Evolutionary conservation across 148 eudicot species (phyloP).

Genomic region (Rhododendron williamsianum): DNA sequence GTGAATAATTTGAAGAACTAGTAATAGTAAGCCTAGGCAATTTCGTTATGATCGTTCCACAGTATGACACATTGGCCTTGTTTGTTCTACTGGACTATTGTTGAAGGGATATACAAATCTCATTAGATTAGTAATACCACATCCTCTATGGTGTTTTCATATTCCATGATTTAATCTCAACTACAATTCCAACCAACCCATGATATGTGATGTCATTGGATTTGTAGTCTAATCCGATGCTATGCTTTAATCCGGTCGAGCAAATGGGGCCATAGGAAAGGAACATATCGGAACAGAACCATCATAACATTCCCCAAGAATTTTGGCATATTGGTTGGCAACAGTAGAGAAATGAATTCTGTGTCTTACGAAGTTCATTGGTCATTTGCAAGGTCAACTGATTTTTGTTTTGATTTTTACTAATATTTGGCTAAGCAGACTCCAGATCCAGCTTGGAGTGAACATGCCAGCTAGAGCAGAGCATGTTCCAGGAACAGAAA

Average conservation of each 20-base stretch:
- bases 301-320: not conserved
- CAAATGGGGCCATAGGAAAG: not conserved
- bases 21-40: not conserved
- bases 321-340: not conserved
- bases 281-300: not conserved
- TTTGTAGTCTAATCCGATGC: not conserved
- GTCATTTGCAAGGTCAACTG: not conserved
- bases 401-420: not conserved
- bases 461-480: constrained; percentile 99
- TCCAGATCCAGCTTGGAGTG: constrained; percentile 96
- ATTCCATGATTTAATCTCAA: not conserved
- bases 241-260: not conserved
- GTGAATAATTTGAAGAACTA: not conserved
- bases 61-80: not conserved
- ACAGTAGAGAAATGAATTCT: not conserved
- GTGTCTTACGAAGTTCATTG: not conserved
- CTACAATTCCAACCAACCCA: not conserved
- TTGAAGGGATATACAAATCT: not conserved
- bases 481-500: constrained; percentile 40
- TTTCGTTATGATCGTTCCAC: not conserved
- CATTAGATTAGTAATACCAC: not conserved
- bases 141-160: not conserved
- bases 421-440: constrained; percentile 33
- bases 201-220: not conserved
- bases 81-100: not conserved